A percentile compares a stretch with the other conserved stretches of the same genome.
These are phyloP conservation scores for Paratrimastix pyriformis DNA, from an alignment of 78 protist genomes.

Conservation along the genomic window DNA sequence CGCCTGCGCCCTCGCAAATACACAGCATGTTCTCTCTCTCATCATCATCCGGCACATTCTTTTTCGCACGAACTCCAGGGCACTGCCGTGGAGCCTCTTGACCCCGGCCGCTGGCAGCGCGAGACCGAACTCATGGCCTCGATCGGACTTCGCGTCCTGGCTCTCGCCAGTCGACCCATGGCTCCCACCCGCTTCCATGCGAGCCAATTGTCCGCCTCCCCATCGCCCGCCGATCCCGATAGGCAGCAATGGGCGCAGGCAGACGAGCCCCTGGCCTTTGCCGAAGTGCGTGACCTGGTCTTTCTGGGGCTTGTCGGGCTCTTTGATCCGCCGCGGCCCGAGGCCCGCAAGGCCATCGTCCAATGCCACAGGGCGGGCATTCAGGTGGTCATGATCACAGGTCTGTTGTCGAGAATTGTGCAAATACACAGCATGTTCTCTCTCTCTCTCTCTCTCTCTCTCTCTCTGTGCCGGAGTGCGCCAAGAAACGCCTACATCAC, in stretches of 20 bases:
- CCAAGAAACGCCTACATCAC: too few species aligned
- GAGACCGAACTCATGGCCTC: not conserved
- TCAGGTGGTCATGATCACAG: conserved; percentile 35
- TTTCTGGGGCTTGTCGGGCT: conserved; percentile 26
- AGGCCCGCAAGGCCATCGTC: conserved; percentile 13
- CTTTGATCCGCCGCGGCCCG: conserved; percentile 30
- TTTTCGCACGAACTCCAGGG: too few species aligned
- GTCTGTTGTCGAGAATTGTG: too few species aligned
- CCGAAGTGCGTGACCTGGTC: not conserved
- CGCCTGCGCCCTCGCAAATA: too few species aligned
- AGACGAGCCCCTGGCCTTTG: not conserved
- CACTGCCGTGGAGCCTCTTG: too few species aligned
- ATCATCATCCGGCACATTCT: too few species aligned
- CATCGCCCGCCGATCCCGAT: not conserved
- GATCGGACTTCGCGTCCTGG: not conserved
- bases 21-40: too few species aligned
- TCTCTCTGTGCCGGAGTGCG: too few species aligned
- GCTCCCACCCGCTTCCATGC: not conserved
- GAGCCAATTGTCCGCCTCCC: not conserved
- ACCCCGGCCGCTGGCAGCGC: not conserved
- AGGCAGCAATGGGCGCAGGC: not conserved
- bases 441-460: too few species aligned
- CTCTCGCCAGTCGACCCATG: not conserved
- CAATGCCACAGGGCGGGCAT: conserved; percentile 19
- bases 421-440: too few species aligned